Evolutionary conservation across 2,329 filamentous ascomycete genomes (phyloP).

Genomic region (Aureobasidium sp.): DNA sequence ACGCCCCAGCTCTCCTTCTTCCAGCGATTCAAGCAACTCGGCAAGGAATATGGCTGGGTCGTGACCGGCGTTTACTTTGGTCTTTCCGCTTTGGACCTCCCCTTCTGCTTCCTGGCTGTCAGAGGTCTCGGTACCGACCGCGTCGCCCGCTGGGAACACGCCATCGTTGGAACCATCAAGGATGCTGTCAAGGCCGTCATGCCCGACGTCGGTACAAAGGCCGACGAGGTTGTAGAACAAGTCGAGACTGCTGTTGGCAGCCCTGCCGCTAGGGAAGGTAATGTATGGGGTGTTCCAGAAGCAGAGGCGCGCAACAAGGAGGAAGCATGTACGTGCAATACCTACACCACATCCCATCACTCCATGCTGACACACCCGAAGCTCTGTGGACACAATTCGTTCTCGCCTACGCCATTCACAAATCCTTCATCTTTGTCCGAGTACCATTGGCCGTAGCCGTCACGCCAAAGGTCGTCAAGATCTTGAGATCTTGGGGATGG

Average conservation of each 20-base stretch:
- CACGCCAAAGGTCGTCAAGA: constrained; percentile 89
- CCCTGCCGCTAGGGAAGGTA: constrained; percentile 21
- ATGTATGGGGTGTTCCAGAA: constrained; percentile 19
- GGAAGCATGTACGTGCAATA: constrained; percentile 20
- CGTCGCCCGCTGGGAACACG: constrained; percentile 67
- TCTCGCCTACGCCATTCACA: constrained; percentile 93
- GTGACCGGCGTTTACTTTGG: constrained; percentile 84
- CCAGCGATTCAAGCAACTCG: constrained; percentile 70
- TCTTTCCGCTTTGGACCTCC: constrained; percentile 81
- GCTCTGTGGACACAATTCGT: constrained; percentile 77
- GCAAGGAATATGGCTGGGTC: constrained; percentile 87
- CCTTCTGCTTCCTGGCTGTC: constrained; percentile 88
- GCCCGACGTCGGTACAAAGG: constrained; percentile 32
- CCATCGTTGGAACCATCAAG: constrained; percentile 52
- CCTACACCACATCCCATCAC: too few species aligned
- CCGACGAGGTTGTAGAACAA: constrained; percentile 16
- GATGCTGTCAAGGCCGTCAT: constrained; percentile 49
- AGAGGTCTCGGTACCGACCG: constrained; percentile 72
- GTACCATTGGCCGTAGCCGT: constrained; percentile 85
- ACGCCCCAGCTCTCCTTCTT: constrained; percentile 33
- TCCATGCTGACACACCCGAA: constrained; percentile 22
- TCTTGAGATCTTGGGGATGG: constrained; percentile 81
- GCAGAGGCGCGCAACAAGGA: constrained; percentile 18
- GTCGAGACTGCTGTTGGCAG: constrained; percentile 27
- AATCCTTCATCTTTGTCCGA: constrained; percentile 93